A percentile compares a stretch with the other conserved stretches of the same genome.
Conservation (phyloP, 2,329 filamentous ascomycete genomes). For the Aspergillus piperis region DNA sequence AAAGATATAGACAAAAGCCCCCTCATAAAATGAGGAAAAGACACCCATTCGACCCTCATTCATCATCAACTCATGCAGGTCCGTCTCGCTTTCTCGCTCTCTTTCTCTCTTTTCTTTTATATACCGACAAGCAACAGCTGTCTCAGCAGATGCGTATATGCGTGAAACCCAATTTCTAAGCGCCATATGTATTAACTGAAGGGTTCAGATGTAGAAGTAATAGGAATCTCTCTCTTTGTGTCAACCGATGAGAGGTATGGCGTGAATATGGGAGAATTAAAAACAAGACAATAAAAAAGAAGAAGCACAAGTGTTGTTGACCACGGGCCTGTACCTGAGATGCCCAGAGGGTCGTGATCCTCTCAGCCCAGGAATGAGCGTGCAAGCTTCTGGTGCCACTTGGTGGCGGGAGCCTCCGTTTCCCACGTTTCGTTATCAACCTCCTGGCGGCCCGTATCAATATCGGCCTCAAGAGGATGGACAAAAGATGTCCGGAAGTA, state of each 20-base stretch:
- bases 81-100: not conserved
- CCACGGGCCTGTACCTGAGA: not conserved
- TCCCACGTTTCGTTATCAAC: slow-evolving; percentile 38
- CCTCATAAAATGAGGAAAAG: not conserved
- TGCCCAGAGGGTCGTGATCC: not conserved
- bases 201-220: not conserved
- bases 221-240: not conserved
- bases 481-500: slow-evolving; percentile 43
- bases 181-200: not conserved
- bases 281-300: not conserved
- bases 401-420: slow-evolving; percentile 15
- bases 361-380: slow-evolving; percentile 13
- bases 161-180: slow-evolving; percentile 1
- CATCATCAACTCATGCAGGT: not conserved
- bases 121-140: not conserved
- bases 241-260: not conserved
- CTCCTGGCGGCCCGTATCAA: slow-evolving; percentile 43
- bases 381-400: slow-evolving; percentile 20
- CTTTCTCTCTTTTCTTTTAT: not conserved
- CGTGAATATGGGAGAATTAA: not conserved
- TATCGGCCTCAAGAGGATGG: slow-evolving; percentile 43
- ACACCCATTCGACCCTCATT: not conserved
- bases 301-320: not conserved
- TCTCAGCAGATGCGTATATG: not conserved
- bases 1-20: not conserved